These are phyloP conservation scores for Leishmania guyanensis DNA, from an alignment of 208 protist genomes.

Conservation along the genomic window DNA sequence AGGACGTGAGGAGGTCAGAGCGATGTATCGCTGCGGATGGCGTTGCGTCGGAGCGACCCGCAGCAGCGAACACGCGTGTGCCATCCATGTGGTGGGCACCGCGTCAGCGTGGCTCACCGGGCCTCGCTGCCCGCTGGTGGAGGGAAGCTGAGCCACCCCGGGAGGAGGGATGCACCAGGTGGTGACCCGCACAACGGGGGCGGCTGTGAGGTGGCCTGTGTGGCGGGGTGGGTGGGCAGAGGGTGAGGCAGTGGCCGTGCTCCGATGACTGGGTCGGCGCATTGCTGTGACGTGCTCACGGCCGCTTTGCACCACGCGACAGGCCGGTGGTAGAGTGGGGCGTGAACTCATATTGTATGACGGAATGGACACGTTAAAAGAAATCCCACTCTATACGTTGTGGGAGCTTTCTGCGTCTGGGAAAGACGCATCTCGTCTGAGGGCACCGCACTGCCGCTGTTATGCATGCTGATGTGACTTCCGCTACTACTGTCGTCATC, in stretches of 20 bases:
- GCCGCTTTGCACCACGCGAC: neutral
- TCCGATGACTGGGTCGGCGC: neutral
- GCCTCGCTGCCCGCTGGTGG: neutral
- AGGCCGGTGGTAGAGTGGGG: neutral
- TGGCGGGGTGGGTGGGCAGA: neutral
- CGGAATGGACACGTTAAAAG: neutral
- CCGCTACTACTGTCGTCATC: neutral
- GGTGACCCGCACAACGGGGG: neutral
- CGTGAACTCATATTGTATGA: neutral
- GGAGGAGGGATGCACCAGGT: neutral
- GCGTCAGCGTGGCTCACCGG: neutral
- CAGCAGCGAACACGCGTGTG: neutral
- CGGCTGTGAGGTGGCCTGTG: neutral
- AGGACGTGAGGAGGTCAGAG: neutral
- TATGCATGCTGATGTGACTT: neutral
- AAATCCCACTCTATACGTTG: neutral
- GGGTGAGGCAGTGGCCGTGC: neutral
- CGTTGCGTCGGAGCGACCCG: neutral
- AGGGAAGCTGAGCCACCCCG: neutral
- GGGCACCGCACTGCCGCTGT: neutral
- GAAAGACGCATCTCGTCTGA: neutral
- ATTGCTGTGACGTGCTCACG: neutral
- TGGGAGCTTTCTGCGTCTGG: neutral
- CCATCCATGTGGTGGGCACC: neutral
- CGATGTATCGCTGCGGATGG: neutral